Percentiles rank a stretch among this genome's conserved stretches.
Evolutionary conservation across 768 basidiomycete genomes (phyloP).

Genomic region (Pholiota conissans): DNA sequence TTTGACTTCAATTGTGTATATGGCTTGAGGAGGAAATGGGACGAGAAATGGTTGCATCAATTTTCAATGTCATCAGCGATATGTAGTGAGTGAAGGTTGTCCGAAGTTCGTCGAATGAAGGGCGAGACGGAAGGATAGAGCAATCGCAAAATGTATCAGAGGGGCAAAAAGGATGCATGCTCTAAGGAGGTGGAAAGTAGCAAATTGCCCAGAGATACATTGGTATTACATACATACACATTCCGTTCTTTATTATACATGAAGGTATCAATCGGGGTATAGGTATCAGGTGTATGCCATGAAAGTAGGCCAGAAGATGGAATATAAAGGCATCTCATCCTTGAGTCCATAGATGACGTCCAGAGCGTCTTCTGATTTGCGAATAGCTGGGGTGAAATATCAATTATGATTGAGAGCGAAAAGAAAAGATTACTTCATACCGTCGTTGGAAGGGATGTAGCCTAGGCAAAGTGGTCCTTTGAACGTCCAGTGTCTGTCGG

Average conservation of each 20-base stretch:
- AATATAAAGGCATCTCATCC: constrained; percentile 6
- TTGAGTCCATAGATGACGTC: constrained; percentile 14
- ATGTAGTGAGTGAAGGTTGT: too few relatives aligned
- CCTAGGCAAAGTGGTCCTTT: constrained; percentile 13
- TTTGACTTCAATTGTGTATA: too few relatives aligned
- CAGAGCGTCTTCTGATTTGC: constrained; percentile 9
- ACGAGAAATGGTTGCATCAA: too few relatives aligned
- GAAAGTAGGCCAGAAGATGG: constrained; percentile 21
- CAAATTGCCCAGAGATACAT: too few relatives aligned
- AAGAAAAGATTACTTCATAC: constrained; percentile 1
- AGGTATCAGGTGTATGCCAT: constrained; percentile 4
- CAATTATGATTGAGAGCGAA: background rate
- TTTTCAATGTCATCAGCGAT: too few relatives aligned
- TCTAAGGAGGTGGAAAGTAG: too few relatives aligned
- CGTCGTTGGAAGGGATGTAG: constrained; percentile 19
- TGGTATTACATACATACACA: background rate
- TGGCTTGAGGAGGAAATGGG: too few relatives aligned
- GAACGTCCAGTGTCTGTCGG: constrained; percentile 17
- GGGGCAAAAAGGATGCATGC: too few relatives aligned
- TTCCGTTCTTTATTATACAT: background rate
- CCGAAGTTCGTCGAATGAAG: too few relatives aligned
- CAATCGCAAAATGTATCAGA: too few relatives aligned
- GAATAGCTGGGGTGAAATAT: constrained; percentile 18
- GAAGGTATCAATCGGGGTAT: background rate
- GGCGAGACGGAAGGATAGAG: too few relatives aligned